Evolutionary conservation across 306 rosid genomes (phyloP).

Genomic region (Sechiopsis laciniata): DNA sequence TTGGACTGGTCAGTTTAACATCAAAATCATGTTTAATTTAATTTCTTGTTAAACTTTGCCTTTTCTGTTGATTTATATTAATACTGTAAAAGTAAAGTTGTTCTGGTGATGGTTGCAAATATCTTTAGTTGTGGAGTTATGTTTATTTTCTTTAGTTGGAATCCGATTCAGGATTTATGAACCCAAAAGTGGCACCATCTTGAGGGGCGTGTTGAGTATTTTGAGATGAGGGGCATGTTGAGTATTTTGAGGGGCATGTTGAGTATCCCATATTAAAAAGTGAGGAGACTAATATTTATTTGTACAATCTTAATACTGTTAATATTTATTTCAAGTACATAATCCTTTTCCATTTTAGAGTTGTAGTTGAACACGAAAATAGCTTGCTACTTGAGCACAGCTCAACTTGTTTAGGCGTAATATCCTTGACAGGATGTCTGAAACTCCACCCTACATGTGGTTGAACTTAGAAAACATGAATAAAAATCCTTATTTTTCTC

Average conservation of each 20-base stretch:
- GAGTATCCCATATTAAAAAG: too few relatives aligned
- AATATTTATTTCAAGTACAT: background rate
- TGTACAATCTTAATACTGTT: background rate
- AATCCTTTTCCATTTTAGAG: background rate
- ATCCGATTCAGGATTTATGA: too few relatives aligned
- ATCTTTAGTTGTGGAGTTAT: background rate
- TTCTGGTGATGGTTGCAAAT: background rate
- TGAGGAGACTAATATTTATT: background rate
- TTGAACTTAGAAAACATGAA: background rate
- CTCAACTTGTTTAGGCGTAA: too few relatives aligned
- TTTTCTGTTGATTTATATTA: background rate
- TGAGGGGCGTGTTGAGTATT: too few relatives aligned
- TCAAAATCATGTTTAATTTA: conserved; percentile 1
- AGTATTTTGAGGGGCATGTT: too few relatives aligned
- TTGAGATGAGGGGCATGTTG: too few relatives aligned
- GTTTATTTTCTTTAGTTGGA: too few relatives aligned
- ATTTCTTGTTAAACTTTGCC: conserved; percentile 20
- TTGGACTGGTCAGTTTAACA: conserved; percentile 40
- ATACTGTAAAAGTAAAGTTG: background rate
- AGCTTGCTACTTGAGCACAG: too few relatives aligned
- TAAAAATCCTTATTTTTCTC: background rate
- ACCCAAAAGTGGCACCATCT: too few relatives aligned
- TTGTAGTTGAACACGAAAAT: background rate
- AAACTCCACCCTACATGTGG: too few relatives aligned
- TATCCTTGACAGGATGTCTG: too few relatives aligned